A percentile compares a stretch with the other conserved stretches of the same genome.
These are phyloP conservation scores for Metroxylon sagu DNA, from an alignment of 176 grass and related monocot genomes.

Conservation along the genomic window DNA sequence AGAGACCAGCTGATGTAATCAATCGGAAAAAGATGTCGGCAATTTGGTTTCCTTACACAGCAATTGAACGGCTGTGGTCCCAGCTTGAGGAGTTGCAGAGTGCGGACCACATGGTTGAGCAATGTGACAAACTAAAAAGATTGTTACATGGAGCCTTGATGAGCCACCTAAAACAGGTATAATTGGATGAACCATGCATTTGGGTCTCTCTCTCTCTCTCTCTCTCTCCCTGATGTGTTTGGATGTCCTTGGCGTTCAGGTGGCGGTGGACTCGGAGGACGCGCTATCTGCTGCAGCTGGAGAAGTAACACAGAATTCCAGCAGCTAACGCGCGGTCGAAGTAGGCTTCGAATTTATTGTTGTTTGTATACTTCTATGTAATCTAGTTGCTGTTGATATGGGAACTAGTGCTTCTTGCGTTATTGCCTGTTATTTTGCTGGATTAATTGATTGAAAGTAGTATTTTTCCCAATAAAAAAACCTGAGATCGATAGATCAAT, in stretches of 20 bases:
- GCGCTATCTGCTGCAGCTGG: constrained; percentile 43
- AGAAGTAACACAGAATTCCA: constrained; percentile 19
- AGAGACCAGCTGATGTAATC: constrained; percentile 60
- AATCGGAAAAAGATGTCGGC: constrained; percentile 85
- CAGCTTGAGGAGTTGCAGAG: constrained; percentile 67
- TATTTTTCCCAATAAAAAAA: no score
- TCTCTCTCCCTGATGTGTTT: background rate
- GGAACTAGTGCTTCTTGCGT: no score
- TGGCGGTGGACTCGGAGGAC: constrained; percentile 61
- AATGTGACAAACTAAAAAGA: constrained; percentile 68
- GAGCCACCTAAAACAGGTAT: constrained; percentile 67
- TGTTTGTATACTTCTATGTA: no score
- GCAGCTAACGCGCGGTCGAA: background rate
- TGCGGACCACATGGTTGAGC: constrained; percentile 51
- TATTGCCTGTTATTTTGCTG: no score
- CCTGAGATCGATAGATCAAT: no score
- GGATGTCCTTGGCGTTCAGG: constrained; percentile 19
- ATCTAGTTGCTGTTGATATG: no score
- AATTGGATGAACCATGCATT: background rate
- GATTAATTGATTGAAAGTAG: no score
- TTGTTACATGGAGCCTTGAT: constrained; percentile 53
- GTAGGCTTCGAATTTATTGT: no score
- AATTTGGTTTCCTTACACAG: constrained; percentile 66
- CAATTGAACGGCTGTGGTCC: constrained; percentile 63
- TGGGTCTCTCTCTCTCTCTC: background rate